These are phyloP conservation scores for Albizia julibrissin DNA, from an alignment of 306 rosid genomes.

Conservation along the genomic window DNA sequence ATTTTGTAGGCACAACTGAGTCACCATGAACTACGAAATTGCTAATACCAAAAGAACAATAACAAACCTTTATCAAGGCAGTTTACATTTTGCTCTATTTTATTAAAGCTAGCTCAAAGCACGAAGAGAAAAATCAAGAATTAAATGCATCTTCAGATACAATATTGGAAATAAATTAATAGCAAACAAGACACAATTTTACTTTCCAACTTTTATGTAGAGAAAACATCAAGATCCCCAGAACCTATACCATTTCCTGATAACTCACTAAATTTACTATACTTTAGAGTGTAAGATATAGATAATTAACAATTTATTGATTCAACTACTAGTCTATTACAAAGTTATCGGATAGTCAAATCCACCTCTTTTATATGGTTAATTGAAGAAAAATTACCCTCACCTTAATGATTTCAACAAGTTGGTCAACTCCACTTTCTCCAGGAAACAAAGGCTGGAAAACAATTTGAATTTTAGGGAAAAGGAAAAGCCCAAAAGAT, in stretches of 20 bases:
- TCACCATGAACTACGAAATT: conserved; percentile 1
- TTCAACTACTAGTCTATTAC: background rate
- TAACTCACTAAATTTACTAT: conserved; percentile 10
- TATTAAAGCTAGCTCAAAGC: conserved; percentile 17
- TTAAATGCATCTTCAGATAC: background rate
- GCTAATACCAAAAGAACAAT: conserved; percentile 16
- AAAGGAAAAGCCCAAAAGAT: conserved; percentile 20
- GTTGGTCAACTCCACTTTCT: conserved; percentile 99
- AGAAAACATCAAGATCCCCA: conserved; percentile 9
- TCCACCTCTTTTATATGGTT: conserved; percentile 2
- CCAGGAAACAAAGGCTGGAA: conserved; percentile 98
- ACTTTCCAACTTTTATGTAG: conserved; percentile 19
- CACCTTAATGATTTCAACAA: conserved; percentile 98
- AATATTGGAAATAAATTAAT: conserved; percentile 20
- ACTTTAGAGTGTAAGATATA: background rate
- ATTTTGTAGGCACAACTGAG: background rate
- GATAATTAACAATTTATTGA: conserved; percentile 13
- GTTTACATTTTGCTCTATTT: background rate
- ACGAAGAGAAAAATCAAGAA: conserved; percentile 25
- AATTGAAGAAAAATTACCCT: conserved; percentile 13
- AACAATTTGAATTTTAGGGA: conserved; percentile 40
- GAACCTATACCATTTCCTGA: background rate
- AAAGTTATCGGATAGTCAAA: conserved; percentile 24
- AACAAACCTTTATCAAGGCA: conserved; percentile 12
- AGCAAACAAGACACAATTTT: conserved; percentile 17